A percentile compares a stretch with the other conserved stretches of the same genome.
Conservation (phyloP, 108 stramenopile species). For the Epithemia pelagica region DNA sequence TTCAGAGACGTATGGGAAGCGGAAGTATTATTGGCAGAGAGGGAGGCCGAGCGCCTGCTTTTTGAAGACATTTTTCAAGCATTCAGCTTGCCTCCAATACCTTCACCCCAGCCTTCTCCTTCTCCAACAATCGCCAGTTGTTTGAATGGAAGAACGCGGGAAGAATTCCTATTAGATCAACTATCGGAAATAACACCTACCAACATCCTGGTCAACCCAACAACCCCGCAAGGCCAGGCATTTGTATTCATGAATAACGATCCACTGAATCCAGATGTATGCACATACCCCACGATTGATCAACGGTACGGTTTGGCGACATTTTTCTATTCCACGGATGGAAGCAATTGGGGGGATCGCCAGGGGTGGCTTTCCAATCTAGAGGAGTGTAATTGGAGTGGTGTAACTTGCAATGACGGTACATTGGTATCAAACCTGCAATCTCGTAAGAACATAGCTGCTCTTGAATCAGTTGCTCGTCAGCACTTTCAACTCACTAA, state of each 20-base stretch:
- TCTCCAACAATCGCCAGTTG: not conserved
- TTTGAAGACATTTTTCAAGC: not conserved
- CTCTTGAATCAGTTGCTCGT: not conserved
- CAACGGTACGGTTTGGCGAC: slow-evolving; percentile 39
- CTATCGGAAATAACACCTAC: slow-evolving; percentile 2
- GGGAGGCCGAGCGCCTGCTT: not conserved
- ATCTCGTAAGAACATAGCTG: slow-evolving; percentile 6
- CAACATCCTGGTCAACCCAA: slow-evolving; percentile 14
- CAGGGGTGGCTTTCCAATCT: slow-evolving; percentile 29
- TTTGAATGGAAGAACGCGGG: slow-evolving; percentile 10
- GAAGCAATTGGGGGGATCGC: slow-evolving; percentile 28
- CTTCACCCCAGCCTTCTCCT: not conserved
- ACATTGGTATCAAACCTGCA: not conserved
- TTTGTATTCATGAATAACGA: slow-evolving; percentile 33
- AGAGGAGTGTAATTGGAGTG: slow-evolving; percentile 38
- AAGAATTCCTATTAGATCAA: slow-evolving; percentile 5
- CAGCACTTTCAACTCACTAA: not conserved
- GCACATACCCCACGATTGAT: slow-evolving; percentile 31
- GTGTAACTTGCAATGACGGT: slow-evolving; percentile 18
- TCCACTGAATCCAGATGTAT: slow-evolving; percentile 25
- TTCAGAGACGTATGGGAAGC: not conserved
- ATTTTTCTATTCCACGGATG: slow-evolving; percentile 40
- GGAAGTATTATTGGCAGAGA: not conserved
- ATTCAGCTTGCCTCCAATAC: not conserved
- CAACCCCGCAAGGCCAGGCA: slow-evolving; percentile 44